phyloP scores from a whole-genome alignment of 805 yeast genomes.

The Starmerella tilneyi region DNA sequence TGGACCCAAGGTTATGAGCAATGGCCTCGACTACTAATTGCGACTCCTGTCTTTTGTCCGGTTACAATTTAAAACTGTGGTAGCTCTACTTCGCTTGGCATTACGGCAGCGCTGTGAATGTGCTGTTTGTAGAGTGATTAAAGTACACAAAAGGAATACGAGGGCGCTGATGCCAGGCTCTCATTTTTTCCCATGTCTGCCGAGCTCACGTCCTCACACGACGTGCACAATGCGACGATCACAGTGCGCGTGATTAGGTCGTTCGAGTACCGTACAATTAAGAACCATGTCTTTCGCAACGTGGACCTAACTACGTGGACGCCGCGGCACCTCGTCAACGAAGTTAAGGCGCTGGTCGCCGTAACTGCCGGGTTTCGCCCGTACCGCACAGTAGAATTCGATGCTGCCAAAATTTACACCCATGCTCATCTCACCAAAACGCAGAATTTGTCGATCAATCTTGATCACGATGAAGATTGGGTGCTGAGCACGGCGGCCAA shows the following conservation, averaged over 20 bases:
- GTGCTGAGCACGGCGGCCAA: constrained; percentile 35
- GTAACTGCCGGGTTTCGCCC: constrained; percentile 69
- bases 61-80: too few species aligned
- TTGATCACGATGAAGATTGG: constrained; percentile 78
- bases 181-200: background rate
- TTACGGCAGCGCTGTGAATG: too few species aligned
- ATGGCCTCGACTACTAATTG: constrained; percentile 13
- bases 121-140: background rate
- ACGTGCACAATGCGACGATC: constrained; percentile 43
- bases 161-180: background rate
- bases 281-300: constrained; percentile 57
- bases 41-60: too few species aligned
- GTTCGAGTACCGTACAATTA: constrained; percentile 81
- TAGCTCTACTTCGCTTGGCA: too few species aligned
- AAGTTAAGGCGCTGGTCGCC: constrained; percentile 38
- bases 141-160: background rate
- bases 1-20: constrained; percentile 13
- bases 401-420: constrained; percentile 76
- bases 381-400: constrained; percentile 55
- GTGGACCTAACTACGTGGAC: constrained; percentile 63
- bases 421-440: constrained; percentile 94
- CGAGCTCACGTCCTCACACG: constrained; percentile 14
- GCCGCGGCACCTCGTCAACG: constrained; percentile 51
- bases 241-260: constrained; percentile 85
- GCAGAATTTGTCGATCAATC: constrained; percentile 79